These are phyloP conservation scores for Aspergillus sp. DNA, from an alignment of 2,329 filamentous ascomycete species.

Conservation along the genomic window DNA sequence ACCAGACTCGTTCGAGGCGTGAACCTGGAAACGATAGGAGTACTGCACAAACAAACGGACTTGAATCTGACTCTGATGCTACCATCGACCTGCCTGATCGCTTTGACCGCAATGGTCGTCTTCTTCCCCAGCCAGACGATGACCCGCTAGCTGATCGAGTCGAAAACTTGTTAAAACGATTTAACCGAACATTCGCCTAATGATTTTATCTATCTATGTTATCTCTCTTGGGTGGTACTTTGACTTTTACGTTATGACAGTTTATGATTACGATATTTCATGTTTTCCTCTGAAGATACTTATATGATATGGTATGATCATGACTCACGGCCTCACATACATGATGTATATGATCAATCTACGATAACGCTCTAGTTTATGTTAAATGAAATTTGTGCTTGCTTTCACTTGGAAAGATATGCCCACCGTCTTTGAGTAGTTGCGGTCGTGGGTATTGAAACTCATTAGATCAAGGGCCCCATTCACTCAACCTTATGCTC, in stretches of 20 bases:
- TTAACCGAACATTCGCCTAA: constrained; percentile 27
- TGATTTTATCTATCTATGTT: neutral
- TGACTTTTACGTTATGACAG: neutral
- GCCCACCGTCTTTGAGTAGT: no score
- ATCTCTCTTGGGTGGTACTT: neutral
- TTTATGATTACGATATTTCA: neutral
- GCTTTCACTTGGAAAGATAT: neutral
- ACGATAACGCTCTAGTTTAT: neutral
- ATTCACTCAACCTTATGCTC: no score
- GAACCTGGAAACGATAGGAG: neutral
- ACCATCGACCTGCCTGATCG: constrained; percentile 46
- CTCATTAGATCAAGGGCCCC: neutral
- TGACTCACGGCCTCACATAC: neutral
- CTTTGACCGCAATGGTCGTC: constrained; percentile 44
- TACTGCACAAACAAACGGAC: neutral
- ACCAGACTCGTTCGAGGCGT: constrained; percentile 14
- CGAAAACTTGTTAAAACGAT: constrained; percentile 36
- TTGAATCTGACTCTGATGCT: constrained; percentile 40
- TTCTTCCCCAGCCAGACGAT: constrained; percentile 31
- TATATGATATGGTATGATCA: neutral
- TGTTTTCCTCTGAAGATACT: neutral
- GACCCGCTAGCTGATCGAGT: constrained; percentile 36
- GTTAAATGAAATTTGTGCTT: neutral
- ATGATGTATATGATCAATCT: neutral
- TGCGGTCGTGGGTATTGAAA: no score